A percentile compares a stretch with the other conserved stretches of the same genome.
These are phyloP conservation scores for Haplosporangium sp. DNA, from an alignment of 371 early-diverging fungal genomes.

Conservation along the genomic window DNA sequence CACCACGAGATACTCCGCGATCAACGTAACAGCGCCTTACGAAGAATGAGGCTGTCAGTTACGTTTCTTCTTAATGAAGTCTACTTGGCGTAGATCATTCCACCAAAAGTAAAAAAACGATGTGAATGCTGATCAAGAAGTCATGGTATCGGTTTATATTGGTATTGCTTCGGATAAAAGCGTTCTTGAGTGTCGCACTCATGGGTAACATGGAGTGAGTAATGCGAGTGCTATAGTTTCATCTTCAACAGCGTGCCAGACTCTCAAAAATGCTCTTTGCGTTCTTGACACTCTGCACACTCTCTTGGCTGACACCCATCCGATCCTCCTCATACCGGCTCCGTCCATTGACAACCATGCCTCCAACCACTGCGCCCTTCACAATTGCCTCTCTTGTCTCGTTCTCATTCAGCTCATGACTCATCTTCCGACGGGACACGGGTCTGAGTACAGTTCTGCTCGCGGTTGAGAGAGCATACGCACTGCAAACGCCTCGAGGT, in stretches of 20 bases:
- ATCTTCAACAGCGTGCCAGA: conserved; percentile 13
- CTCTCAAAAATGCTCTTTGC: conserved; percentile 50
- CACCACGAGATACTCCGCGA: too few species aligned
- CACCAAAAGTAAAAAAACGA: too few species aligned
- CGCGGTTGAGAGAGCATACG: conserved; percentile 35
- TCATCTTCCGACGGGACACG: conserved; percentile 37
- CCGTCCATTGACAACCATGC: conserved; percentile 4
- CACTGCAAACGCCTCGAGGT: conserved; percentile 30
- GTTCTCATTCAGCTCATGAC: conserved; percentile 41
- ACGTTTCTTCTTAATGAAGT: too few species aligned
- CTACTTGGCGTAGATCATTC: too few species aligned
- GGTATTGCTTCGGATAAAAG: too few species aligned
- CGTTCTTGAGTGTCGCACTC: too few species aligned
- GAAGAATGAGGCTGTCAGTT: too few species aligned
- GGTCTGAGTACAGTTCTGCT: conserved; percentile 19
- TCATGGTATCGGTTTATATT: too few species aligned
- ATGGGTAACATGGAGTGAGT: too few species aligned
- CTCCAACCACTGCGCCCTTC: conserved; percentile 7
- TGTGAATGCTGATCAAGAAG: too few species aligned
- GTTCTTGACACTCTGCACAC: conserved; percentile 40
- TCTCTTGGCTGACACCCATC: conserved; percentile 40
- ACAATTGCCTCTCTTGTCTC: conserved; percentile 19
- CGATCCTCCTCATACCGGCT: conserved; percentile 10
- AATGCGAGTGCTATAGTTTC: too few species aligned
- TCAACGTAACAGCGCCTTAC: too few species aligned